These are phyloP conservation scores for Xerocomellus dryophilus DNA, from an alignment of 768 basidiomycete species.

Conservation along the genomic window DNA sequence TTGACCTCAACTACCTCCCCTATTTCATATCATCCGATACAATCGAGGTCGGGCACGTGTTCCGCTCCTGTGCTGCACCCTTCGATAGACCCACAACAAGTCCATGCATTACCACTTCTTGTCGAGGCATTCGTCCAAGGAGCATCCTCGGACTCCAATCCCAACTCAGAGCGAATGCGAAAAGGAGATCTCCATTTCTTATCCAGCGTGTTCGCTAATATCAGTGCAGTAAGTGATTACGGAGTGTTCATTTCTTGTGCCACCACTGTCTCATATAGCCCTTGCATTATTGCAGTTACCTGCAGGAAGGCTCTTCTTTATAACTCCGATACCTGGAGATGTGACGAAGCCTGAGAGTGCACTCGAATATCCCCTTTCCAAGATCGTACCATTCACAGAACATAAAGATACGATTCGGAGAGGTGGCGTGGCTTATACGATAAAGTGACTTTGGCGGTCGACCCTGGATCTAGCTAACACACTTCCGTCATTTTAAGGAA, in stretches of 20 bases:
- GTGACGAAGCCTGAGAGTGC: conserved; percentile 41
- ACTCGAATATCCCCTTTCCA: conserved; percentile 78
- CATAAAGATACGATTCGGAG: conserved; percentile 83
- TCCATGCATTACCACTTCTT: conserved; percentile 74
- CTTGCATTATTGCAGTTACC: conserved; percentile 49
- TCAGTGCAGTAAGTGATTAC: conserved; percentile 61
- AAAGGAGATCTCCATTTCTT: conserved; percentile 90
- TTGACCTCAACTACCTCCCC: conserved; percentile 40
- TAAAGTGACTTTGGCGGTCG: conserved; percentile 58
- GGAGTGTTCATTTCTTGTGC: background rate
- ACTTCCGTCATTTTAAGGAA: conserved; percentile 49
- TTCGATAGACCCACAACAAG: conserved; percentile 45
- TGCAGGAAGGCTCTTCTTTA: conserved; percentile 74
- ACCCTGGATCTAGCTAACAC: conserved; percentile 12
- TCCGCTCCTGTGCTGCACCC: conserved; percentile 73
- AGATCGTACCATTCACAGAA: conserved; percentile 84
- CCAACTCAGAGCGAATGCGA: conserved; percentile 47
- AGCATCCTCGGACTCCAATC: conserved; percentile 50
- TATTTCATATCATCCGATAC: conserved; percentile 63
- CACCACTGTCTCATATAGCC: background rate
- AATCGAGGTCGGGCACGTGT: conserved; percentile 80
- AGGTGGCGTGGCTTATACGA: conserved; percentile 80
- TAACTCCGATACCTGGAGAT: conserved; percentile 61
- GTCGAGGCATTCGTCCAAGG: conserved; percentile 86
- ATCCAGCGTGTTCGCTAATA: conserved; percentile 90